Evolutionary conservation across 2,329 filamentous ascomycete genomes (phyloP), one percentile per base, ranked within the genome.

Genomic region (Diplodia seriata): DNA sequence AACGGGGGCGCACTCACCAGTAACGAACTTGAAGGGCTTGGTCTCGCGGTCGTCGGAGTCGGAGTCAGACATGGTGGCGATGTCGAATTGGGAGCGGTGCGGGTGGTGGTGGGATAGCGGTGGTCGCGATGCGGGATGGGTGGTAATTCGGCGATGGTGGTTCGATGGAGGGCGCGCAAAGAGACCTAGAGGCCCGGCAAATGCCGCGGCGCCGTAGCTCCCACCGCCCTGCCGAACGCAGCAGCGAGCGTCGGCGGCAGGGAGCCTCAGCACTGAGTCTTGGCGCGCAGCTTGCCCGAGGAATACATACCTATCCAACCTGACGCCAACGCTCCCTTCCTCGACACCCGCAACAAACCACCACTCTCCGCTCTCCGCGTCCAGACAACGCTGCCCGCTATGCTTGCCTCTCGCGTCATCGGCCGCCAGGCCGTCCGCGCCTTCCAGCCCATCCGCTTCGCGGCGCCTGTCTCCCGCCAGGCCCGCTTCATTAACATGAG

Each of bases 11-110:
- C 56, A 82, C 92, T 83, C 88, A 97, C 94, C 94, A 85, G 94
- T 98, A 80, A 98, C 95, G 86, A 98, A 98, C 91, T 99, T 99
- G 91, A 99, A 99, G 84, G 96, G 96, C 90, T 97, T 99, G 85
- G 94, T 97, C 82, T 97, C 91, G 79, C 89, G 86, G 78, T 92
- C 90, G 80, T 92, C 92, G 50, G 92, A 90, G 80, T 92, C 92
- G 50, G 92, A 90, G 85, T 96, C 92, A 81, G 93, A 91, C 94
- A 99, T 99, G 76, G 84, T 94, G 87, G 83, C 83, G 78, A 80
- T 80, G 77, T 69, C 73, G 40, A 71, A 64, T 71, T 73, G 72
- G 72, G 73, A 73, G 74, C 74, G 73, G 73, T 74, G 71, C 71
- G 33, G 59, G 51, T 57, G 68, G 56, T 61, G 64, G 69, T 50